A percentile compares a stretch with the other conserved stretches of the same genome.
These are phyloP conservation scores for Aspergillus cavernicola DNA, from an alignment of 495 filamentous ascomycete genomes.

Conservation along the genomic window DNA sequence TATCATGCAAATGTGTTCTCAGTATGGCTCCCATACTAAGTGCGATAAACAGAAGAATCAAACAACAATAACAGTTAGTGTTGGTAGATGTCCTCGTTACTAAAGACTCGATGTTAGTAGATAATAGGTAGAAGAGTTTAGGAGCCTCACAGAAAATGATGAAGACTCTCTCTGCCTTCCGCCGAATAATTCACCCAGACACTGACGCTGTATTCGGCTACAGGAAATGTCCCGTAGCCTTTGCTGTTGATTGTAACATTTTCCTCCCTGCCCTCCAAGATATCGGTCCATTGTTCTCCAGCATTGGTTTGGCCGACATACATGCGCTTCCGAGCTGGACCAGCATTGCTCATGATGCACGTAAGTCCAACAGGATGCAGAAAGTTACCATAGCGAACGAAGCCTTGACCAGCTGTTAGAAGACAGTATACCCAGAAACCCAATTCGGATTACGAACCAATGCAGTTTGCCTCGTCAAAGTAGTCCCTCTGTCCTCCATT, in stretches of 20 bases:
- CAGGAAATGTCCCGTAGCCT: slow-evolving; percentile 54
- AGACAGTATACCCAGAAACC: not conserved
- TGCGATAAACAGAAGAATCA: too few species aligned
- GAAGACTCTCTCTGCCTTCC: slow-evolving; percentile 47
- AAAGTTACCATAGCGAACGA: slow-evolving; percentile 59
- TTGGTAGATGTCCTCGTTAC: slow-evolving; percentile 1
- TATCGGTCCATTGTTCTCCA: slow-evolving; percentile 59
- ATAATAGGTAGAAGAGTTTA: too few species aligned
- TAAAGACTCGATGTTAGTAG: not conserved
- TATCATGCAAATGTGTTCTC: too few species aligned
- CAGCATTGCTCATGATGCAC: slow-evolving; percentile 56
- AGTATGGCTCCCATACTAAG: too few species aligned
- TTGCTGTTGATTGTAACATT: slow-evolving; percentile 50
- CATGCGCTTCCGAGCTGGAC: slow-evolving; percentile 50
- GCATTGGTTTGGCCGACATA: slow-evolving; percentile 55
- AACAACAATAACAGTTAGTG: not conserved
- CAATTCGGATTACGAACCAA: slow-evolving; percentile 38
- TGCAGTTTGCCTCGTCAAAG: slow-evolving; percentile 61
- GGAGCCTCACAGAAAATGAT: slow-evolving; percentile 22
- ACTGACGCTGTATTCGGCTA: slow-evolving; percentile 50
- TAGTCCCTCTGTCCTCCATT: slow-evolving; percentile 68
- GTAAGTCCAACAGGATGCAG: slow-evolving; percentile 51
- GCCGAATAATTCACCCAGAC: slow-evolving; percentile 60
- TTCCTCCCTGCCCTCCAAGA: slow-evolving; percentile 45
- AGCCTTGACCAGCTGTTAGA: slow-evolving; percentile 33